Percentiles rank a stretch among this genome's conserved stretches.
phyloP scores from a whole-genome alignment of 2,329 filamentous ascomycete species.

The Diaporthe australafricana region DNA sequence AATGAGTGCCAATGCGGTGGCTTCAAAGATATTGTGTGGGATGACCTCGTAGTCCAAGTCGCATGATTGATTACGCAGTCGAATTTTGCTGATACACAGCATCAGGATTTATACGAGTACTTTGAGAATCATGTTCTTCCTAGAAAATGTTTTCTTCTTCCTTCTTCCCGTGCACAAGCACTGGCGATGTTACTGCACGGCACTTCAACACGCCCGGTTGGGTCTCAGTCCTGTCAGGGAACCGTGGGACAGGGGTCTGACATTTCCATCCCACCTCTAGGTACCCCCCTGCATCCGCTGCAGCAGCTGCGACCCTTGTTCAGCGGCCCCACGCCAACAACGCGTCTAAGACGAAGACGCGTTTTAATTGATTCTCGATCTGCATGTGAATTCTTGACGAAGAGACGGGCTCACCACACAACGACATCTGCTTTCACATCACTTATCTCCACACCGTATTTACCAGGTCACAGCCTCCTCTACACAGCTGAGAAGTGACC shows the following conservation, averaged over 20 bases:
- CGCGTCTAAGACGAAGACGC: conserved; percentile 15
- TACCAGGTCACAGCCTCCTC: background rate
- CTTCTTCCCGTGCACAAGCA: background rate
- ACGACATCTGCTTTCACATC: background rate
- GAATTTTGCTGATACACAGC: no score
- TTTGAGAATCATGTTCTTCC: no score
- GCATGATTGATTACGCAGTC: background rate
- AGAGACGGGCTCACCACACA: background rate
- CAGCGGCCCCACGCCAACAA: conserved; percentile 13
- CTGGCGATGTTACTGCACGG: background rate
- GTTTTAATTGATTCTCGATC: conserved; percentile 18
- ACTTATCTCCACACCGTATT: background rate
- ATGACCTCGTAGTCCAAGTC: background rate
- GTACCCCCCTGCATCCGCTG: conserved; percentile 3
- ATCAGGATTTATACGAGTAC: no score
- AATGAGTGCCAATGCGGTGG: background rate
- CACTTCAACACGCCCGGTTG: no score
- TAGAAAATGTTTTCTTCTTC: background rate
- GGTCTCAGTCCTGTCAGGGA: background rate
- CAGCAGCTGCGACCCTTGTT: conserved; percentile 20
- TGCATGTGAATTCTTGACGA: conserved; percentile 5
- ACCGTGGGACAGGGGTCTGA: background rate
- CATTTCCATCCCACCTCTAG: background rate
- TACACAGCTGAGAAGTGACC: conserved; percentile 37
- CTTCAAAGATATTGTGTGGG: background rate